Conservation (phyloP, 108 stramenopile genomes). For the Cyclostephanos invisitatus region DNA sequence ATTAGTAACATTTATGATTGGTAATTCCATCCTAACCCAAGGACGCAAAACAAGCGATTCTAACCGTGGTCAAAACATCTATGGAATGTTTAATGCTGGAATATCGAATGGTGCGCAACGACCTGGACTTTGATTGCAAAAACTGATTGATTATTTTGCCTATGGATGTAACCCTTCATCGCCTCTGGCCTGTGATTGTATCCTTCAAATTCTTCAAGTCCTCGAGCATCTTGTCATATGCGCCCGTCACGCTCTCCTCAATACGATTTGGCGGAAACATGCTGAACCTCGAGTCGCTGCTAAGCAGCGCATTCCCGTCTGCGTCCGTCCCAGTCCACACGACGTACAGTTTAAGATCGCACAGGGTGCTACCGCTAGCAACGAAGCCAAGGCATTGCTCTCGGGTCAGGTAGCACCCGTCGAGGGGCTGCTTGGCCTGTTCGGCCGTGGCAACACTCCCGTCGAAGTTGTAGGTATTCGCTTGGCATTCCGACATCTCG, state of each 20-base stretch:
- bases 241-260: slow-evolving; percentile 52
- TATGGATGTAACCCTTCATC: neutral
- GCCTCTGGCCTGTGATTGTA: slow-evolving; percentile 3
- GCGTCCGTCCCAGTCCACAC: slow-evolving; percentile 92
- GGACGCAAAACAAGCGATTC: no score
- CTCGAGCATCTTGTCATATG: slow-evolving; percentile 21
- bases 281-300: slow-evolving; percentile 78
- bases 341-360: slow-evolving; percentile 85
- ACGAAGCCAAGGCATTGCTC: slow-evolving; percentile 43
- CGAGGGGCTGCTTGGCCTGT: slow-evolving; percentile 46
- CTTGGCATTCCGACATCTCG: slow-evolving; percentile 44
- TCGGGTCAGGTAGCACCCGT: slow-evolving; percentile 66
- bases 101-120: no score
- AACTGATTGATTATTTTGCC: neutral
- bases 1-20: no score
- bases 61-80: no score
- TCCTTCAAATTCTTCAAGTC: slow-evolving; percentile 26
- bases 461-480: slow-evolving; percentile 80
- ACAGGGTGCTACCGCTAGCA: slow-evolving; percentile 34
- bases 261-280: slow-evolving; percentile 73
- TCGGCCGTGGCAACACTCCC: slow-evolving; percentile 49
- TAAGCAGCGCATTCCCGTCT: slow-evolving; percentile 69
- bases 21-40: no score
- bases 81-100: no score
- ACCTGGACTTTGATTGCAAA: neutral